Evolutionary conservation across 768 basidiomycete species (phyloP).

Genomic region (Psilocybe cubensis): DNA sequence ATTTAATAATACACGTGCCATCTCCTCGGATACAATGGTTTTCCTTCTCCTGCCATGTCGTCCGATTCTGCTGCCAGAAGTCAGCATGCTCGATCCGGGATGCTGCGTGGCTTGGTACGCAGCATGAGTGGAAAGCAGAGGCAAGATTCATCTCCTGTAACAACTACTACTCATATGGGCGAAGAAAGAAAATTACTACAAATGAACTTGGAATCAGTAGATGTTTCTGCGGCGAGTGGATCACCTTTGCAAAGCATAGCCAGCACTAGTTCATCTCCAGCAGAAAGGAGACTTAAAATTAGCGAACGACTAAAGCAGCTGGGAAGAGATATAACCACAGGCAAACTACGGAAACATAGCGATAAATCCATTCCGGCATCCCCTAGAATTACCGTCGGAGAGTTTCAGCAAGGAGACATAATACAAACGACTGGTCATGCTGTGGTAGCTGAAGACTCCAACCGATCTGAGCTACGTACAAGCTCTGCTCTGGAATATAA

Average conservation of each 20-base stretch:
- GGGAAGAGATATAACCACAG: conserved; percentile 12
- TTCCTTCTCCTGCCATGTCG: conserved; percentile 11
- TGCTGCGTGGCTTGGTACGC: conserved; percentile 13
- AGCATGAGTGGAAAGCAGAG: conserved; percentile 14
- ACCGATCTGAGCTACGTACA: too few relatives aligned
- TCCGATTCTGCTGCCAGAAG: conserved; percentile 7
- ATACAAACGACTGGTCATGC: too few relatives aligned
- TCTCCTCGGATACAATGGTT: not conserved
- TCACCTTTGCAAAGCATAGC: conserved; percentile 1
- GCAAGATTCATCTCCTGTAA: not conserved
- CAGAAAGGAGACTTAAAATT: conserved; percentile 12
- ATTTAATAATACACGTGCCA: conserved; percentile 5
- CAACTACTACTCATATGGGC: not conserved
- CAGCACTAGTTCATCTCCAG: conserved; percentile 8
- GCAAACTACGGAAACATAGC: conserved; percentile 13
- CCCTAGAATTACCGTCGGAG: conserved; percentile 4
- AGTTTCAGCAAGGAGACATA: not conserved
- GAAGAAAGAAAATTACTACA: not conserved
- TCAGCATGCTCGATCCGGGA: conserved; percentile 3
- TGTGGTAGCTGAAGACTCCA: too few relatives aligned
- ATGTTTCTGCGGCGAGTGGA: not conserved
- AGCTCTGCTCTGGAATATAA: not conserved
- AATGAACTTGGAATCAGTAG: not conserved
- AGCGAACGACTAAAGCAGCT: conserved; percentile 18
- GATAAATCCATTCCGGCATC: conserved; percentile 9